These are phyloP conservation scores for Chloris gayana DNA, from an alignment of 176 grass and related monocot species.

Conservation along the genomic window DNA sequence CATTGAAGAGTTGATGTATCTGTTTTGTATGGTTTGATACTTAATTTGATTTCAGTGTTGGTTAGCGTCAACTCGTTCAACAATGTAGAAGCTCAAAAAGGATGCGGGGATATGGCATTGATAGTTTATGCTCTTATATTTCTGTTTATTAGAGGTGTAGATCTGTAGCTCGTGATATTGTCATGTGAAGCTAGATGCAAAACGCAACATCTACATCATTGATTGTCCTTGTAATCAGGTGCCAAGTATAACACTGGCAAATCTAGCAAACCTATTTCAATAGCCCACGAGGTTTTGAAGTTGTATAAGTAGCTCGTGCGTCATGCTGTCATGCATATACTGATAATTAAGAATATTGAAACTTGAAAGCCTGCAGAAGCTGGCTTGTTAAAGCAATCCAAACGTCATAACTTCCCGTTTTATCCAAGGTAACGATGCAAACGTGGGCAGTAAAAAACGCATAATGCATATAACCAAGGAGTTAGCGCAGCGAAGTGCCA, in stretches of 20 bases:
- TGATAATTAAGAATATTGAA: not conserved
- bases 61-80: not conserved
- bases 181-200: not conserved
- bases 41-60: not conserved
- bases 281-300: not conserved
- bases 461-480: too few relatives aligned
- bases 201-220: not conserved
- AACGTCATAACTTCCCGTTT: not conserved
- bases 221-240: not conserved
- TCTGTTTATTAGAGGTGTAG: not conserved
- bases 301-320: not conserved
- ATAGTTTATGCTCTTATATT: not conserved
- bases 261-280: too few relatives aligned
- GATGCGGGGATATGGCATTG: not conserved
- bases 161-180: not conserved
- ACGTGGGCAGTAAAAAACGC: too few relatives aligned
- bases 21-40: not conserved
- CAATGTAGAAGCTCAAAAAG: not conserved
- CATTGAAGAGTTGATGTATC: conserved; percentile 5
- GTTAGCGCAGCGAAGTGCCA: too few relatives aligned
- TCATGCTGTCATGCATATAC: not conserved
- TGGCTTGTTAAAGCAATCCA: not conserved
- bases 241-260: not conserved
- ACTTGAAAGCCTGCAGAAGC: not conserved
- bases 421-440: not conserved